Evolutionary conservation across 2,329 filamentous ascomycete genomes (phyloP).

Genomic region (Lasiodiplodia hormozganensis): DNA sequence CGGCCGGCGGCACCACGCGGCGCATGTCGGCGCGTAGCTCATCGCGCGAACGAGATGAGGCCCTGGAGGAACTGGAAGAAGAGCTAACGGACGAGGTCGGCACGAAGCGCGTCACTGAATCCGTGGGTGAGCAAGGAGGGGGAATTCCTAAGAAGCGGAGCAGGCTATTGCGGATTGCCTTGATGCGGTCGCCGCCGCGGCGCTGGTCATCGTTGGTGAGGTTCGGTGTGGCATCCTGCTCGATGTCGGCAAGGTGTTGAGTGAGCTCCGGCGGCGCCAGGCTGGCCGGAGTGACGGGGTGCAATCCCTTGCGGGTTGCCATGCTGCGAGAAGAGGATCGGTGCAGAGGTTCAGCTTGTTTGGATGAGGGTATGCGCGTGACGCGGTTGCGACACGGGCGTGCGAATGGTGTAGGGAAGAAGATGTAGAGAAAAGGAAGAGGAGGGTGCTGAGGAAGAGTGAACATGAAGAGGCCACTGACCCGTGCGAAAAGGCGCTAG

Average conservation of each 20-base stretch:
- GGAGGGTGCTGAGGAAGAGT: not conserved
- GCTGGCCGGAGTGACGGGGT: not conserved
- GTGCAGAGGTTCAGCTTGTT: not conserved
- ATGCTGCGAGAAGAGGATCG: not conserved
- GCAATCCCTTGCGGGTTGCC: slow-evolving; percentile 10
- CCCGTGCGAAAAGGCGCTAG: not conserved
- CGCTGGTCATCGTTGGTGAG: not conserved
- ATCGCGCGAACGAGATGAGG: not conserved
- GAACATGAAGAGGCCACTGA: not conserved
- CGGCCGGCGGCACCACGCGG: not conserved
- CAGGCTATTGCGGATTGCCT: not conserved
- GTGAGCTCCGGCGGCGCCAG: not conserved
- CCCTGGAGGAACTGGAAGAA: not conserved
- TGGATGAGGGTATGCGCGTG: not conserved
- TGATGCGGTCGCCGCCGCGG: not conserved
- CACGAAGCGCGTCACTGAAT: not conserved
- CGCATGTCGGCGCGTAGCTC: slow-evolving; percentile 14
- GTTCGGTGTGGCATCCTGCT: not conserved
- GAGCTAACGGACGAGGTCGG: not conserved
- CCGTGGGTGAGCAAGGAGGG: not conserved
- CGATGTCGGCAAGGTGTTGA: not conserved
- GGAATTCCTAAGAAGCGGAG: not conserved
- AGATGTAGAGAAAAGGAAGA: not conserved
- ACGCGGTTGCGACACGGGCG: not conserved
- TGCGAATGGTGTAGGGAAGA: not conserved